phyloP scores from a whole-genome alignment of 2,329 filamentous ascomycete species.

The Penicillium griseofulvum region DNA sequence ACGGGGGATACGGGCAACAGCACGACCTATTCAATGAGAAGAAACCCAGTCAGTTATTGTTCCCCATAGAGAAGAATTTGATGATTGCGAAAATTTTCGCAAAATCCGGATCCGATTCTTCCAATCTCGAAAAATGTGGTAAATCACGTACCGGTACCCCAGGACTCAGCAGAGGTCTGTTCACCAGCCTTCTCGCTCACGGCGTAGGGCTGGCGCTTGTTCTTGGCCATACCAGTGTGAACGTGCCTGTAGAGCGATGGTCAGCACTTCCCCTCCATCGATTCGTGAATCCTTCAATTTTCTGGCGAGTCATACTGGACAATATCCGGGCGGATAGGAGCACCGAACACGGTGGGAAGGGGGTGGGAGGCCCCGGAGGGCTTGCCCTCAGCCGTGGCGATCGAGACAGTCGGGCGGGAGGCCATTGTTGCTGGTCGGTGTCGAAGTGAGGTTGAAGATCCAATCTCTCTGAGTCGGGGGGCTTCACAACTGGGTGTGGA shows the following conservation, averaged over 20 bases:
- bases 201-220: conserved; percentile 99
- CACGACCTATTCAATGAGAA: conserved; percentile 66
- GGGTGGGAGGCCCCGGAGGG: conserved; percentile 84
- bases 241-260: conserved; percentile 55
- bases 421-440: conserved; percentile 66
- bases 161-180: conserved; percentile 99
- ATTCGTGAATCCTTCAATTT: conserved; percentile 13
- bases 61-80: neutral
- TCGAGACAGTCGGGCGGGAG: conserved; percentile 94
- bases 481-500: conserved; percentile 32
- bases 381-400: conserved; percentile 94
- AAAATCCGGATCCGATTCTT: conserved; percentile 8
- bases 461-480: conserved; percentile 29
- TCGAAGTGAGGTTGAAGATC: conserved; percentile 41
- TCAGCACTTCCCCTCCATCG: conserved; percentile 33
- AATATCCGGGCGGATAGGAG: conserved; percentile 97
- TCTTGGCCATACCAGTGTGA: conserved; percentile 99
- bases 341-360: conserved; percentile 94
- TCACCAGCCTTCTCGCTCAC: conserved; percentile 99
- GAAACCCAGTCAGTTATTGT: conserved; percentile 11
- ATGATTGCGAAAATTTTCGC: neutral
- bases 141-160: conserved; percentile 85
- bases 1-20: conserved; percentile 99
- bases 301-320: conserved; percentile 67
- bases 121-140: conserved; percentile 21